Conservation (phyloP, 257 asterid genomes). For the Phtheirospermum japonicum region DNA sequence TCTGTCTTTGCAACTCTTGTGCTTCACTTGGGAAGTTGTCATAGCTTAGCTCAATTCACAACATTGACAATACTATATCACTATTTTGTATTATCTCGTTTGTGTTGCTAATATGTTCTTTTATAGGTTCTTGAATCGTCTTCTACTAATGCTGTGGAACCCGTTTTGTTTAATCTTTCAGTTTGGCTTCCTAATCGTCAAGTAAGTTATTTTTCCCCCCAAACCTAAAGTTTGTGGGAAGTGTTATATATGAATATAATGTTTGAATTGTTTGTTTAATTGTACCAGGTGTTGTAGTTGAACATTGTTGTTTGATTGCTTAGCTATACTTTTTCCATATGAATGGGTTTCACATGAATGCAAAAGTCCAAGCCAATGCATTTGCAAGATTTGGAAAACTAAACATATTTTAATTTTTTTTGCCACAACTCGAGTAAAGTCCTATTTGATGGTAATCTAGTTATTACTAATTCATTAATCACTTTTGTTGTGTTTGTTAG, state of each 20-base stretch:
- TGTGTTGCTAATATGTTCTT: slow-evolving; percentile 24
- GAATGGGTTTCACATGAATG: slow-evolving; percentile 40
- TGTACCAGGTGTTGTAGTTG: slow-evolving; percentile 12
- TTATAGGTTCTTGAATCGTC: slow-evolving; percentile 82
- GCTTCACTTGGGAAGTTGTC: slow-evolving; percentile 90
- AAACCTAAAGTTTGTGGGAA: slow-evolving; percentile 16
- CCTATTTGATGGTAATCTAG: too few relatives aligned
- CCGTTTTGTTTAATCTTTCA: slow-evolving; percentile 81
- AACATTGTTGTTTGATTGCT: too few relatives aligned
- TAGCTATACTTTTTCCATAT: too few relatives aligned
- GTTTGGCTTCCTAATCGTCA: slow-evolving; percentile 93
- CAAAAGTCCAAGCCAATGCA: slow-evolving; percentile 73
- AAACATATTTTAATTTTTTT: too few relatives aligned
- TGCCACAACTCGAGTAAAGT: too few relatives aligned
- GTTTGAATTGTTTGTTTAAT: slow-evolving; percentile 10
- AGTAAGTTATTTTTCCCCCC: slow-evolving; percentile 62
- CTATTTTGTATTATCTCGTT: too few relatives aligned
- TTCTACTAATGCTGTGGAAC: slow-evolving; percentile 79
- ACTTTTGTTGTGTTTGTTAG: too few relatives aligned
- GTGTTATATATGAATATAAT: slow-evolving; percentile 4
- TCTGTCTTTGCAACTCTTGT: slow-evolving; percentile 87
- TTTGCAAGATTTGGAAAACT: slow-evolving; percentile 95
- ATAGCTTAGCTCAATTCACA: slow-evolving; percentile 63
- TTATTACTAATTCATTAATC: too few relatives aligned
- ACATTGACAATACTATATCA: too few relatives aligned